phyloP scores from a whole-genome alignment of 306 rosid species.

The Fagus crenata region DNA sequence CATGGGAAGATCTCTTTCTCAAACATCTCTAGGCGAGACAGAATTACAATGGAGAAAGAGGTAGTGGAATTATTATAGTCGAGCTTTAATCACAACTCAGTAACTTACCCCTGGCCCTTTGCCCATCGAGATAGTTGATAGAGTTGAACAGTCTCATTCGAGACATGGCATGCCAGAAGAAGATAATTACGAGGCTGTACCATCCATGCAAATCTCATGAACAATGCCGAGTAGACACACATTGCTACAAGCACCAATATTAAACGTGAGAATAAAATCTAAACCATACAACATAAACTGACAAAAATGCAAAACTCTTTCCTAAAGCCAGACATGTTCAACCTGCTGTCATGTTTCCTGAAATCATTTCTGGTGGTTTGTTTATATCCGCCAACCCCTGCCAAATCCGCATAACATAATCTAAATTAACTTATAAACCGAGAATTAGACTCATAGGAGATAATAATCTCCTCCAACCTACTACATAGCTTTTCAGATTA shows the following conservation, averaged over 20 bases:
- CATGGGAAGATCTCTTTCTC: neutral
- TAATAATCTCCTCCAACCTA: no score
- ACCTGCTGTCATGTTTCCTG: slow-evolving; percentile 98
- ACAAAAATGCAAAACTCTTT: slow-evolving; percentile 5
- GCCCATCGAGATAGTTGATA: slow-evolving; percentile 76
- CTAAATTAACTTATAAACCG: neutral
- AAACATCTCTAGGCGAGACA: neutral
- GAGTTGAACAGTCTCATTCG: slow-evolving; percentile 70
- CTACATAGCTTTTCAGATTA: no score
- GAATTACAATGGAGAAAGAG: neutral
- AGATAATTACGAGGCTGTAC: slow-evolving; percentile 71
- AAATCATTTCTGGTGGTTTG: slow-evolving; percentile 93
- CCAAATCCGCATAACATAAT: slow-evolving; percentile 15
- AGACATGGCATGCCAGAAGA: slow-evolving; percentile 64
- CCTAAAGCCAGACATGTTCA: slow-evolving; percentile 14
- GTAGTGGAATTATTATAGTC: neutral
- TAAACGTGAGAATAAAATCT: slow-evolving; percentile 2
- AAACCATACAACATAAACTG: neutral
- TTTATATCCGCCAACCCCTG: slow-evolving; percentile 88
- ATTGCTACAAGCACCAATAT: slow-evolving; percentile 49
- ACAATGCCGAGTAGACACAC: slow-evolving; percentile 59
- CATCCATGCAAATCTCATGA: slow-evolving; percentile 87
- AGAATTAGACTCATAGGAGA: neutral
- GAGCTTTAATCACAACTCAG: neutral
- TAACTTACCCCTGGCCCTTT: slow-evolving; percentile 47